Evolutionary conservation across 140 eudicot species (phyloP).

Genomic region (Oenanthe javanica): DNA sequence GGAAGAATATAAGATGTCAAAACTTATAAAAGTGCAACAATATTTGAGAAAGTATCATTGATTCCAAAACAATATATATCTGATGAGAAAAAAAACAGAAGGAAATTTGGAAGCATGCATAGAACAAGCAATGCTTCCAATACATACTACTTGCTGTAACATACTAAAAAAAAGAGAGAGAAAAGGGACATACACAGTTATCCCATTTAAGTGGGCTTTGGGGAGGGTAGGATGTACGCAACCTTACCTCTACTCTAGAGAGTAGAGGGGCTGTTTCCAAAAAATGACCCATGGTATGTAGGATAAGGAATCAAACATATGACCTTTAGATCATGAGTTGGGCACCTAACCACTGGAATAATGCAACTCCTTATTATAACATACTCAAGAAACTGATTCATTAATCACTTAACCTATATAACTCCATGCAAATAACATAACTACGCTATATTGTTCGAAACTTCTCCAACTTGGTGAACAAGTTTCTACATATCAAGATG

Average conservation of each 20-base stretch:
- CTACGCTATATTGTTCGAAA: background rate
- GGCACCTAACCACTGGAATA: too few species aligned
- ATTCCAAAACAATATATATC: background rate
- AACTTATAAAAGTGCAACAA: background rate
- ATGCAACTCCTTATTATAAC: background rate
- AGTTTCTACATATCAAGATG: background rate
- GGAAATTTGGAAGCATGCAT: background rate
- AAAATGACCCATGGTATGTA: too few species aligned
- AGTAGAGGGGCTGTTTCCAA: too few species aligned
- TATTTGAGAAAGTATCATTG: background rate
- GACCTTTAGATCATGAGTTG: too few species aligned
- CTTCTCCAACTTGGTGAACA: background rate
- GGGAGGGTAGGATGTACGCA: too few species aligned
- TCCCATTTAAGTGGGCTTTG: too few species aligned
- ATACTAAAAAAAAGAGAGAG: background rate
- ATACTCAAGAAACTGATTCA: background rate
- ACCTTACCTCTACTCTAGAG: too few species aligned
- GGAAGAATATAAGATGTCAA: slow-evolving; percentile 2
- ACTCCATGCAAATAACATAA: background rate
- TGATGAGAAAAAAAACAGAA: background rate
- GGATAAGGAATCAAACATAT: too few species aligned
- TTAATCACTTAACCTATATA: background rate
- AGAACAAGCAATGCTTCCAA: background rate
- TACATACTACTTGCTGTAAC: background rate
- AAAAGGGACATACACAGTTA: too few species aligned